Evolutionary conservation across 192 early-diverging fungal genomes (phyloP).

Genomic region (Coemansia sp.): DNA sequence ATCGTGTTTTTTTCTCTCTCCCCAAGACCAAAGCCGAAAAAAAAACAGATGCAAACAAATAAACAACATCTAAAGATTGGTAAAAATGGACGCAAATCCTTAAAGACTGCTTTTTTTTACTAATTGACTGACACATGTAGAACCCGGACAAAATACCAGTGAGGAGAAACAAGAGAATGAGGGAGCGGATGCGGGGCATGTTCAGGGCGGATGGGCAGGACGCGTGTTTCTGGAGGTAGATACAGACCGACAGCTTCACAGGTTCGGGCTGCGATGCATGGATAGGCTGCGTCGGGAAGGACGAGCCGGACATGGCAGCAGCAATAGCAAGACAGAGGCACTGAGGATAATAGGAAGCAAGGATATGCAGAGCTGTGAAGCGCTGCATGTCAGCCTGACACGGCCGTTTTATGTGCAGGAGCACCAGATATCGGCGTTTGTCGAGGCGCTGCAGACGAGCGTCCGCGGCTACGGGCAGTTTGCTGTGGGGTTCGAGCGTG

Average conservation of each 20-base stretch:
- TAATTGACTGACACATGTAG: neutral
- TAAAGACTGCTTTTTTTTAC: no score
- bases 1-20: no score
- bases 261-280: constrained; percentile 18
- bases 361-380: constrained; percentile 1
- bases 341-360: neutral
- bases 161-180: neutral
- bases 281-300: constrained; percentile 16
- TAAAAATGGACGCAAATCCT: no score
- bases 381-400: constrained; percentile 49
- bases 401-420: constrained; percentile 48
- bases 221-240: constrained; percentile 32
- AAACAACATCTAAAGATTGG: no score
- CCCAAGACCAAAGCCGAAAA: no score
- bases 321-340: neutral
- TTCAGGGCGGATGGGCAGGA: constrained; percentile 46
- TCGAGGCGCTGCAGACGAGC: constrained; percentile 24
- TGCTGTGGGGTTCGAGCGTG: constrained; percentile 30
- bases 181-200: constrained; percentile 29
- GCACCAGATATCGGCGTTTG: constrained; percentile 43
- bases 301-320: constrained; percentile 12
- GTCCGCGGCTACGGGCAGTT: constrained; percentile 7
- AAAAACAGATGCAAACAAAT: no score
- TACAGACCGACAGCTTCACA: constrained; percentile 11
- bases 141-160: neutral